A percentile compares a stretch with the other conserved stretches of the same genome.
phyloP scores from a whole-genome alignment of 495 filamentous ascomycete species.

The Tricharina praecox region DNA sequence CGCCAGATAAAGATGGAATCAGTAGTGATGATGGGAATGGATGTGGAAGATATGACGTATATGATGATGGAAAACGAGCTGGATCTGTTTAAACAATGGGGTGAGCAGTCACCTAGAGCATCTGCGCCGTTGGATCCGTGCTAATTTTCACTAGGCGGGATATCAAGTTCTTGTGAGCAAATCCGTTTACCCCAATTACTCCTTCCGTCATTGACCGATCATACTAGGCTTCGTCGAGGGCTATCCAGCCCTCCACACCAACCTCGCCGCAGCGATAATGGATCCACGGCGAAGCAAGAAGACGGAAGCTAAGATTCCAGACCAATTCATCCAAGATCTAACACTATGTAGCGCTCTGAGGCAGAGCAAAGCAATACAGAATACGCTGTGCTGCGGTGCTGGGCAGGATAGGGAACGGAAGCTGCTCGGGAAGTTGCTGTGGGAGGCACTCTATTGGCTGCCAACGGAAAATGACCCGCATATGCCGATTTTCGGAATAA shows the following conservation, averaged over 20 bases:
- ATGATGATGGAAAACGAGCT: not conserved
- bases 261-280: not conserved
- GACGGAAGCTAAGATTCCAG: not conserved
- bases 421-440: not conserved
- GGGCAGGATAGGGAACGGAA: too few relatives aligned
- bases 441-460: not conserved
- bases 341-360: not conserved
- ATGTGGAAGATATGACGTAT: too few relatives aligned
- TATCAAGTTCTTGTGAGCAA: not conserved
- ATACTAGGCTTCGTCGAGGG: too few relatives aligned
- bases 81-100: not conserved
- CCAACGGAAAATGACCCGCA: too few relatives aligned
- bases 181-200: not conserved
- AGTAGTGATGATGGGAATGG: not conserved
- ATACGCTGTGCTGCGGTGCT: too few relatives aligned
- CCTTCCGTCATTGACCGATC: not conserved
- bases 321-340: not conserved
- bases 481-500: too few relatives aligned
- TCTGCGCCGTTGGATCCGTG: not conserved
- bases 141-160: not conserved
- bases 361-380: not conserved
- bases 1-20: not conserved
- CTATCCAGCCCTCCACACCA: not conserved
- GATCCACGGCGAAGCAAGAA: not conserved
- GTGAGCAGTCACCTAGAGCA: not conserved